Evolutionary conservation across 2,329 filamentous ascomycete species (phyloP).

Genomic region (Ascochyta viciae-villosae): DNA sequence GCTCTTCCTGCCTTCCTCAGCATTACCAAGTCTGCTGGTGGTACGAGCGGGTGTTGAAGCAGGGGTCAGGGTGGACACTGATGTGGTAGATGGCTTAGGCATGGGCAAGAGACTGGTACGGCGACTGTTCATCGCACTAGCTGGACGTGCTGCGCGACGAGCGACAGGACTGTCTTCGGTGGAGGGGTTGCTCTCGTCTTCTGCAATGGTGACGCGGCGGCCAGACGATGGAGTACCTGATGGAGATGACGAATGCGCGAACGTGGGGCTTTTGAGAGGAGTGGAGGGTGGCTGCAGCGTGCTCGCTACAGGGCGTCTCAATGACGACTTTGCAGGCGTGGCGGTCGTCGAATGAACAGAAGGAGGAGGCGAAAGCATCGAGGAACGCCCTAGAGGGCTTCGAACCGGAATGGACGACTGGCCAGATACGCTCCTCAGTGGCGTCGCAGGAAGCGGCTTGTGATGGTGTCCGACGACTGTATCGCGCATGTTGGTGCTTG

Average conservation of each 20-base stretch:
- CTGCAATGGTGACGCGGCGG: constrained; percentile 32
- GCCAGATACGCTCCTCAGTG: constrained; percentile 39
- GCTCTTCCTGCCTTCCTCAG: constrained; percentile 35
- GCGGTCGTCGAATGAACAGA: constrained; percentile 32
- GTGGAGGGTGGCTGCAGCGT: constrained; percentile 41
- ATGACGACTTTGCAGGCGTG: constrained; percentile 38
- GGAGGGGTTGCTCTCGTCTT: constrained; percentile 27
- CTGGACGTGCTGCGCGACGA: constrained; percentile 35
- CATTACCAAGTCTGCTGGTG: constrained; percentile 31
- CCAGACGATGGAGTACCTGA: constrained; percentile 34
- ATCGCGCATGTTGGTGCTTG: constrained; percentile 47
- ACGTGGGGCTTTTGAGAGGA: constrained; percentile 34
- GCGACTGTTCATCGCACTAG: constrained; percentile 41
- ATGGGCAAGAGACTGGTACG: constrained; percentile 40
- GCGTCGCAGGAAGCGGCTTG: constrained; percentile 46
- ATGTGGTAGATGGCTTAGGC: constrained; percentile 36
- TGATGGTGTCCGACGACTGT: constrained; percentile 49
- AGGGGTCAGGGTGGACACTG: constrained; percentile 26
- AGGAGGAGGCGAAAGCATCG: constrained; percentile 35
- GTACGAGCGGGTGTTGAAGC: constrained; percentile 26
- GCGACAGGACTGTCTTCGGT: constrained; percentile 41
- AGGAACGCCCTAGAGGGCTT: constrained; percentile 41
- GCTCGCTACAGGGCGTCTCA: constrained; percentile 37
- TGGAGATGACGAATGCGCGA: constrained; percentile 19
- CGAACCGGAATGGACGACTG: constrained; percentile 46